These are phyloP conservation scores for Symbiodinium pilosum DNA, from an alignment of 73 alveolate genomes.

Conservation along the genomic window DNA sequence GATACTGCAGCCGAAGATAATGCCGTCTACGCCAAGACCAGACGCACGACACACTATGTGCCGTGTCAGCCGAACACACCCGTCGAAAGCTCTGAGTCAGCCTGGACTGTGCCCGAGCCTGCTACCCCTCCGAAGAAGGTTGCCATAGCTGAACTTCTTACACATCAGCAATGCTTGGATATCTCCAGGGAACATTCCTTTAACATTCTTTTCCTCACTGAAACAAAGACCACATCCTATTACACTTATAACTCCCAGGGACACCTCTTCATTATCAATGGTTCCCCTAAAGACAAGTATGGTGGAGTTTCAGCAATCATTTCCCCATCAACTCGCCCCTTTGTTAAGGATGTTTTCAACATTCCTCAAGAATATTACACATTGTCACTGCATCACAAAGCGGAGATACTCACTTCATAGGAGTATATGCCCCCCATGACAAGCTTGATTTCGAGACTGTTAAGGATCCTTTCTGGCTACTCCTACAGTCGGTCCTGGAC, in stretches of 20 bases:
- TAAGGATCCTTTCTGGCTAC: neutral
- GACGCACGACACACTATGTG: no score
- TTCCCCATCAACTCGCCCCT: neutral
- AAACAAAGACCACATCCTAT: neutral
- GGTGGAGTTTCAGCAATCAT: slow-evolving; percentile 8
- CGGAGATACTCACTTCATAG: neutral
- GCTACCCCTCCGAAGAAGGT: no score
- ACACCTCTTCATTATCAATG: neutral
- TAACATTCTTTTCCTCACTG: neutral
- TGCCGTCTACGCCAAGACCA: no score
- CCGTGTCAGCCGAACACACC: no score
- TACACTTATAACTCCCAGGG: neutral
- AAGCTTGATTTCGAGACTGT: neutral
- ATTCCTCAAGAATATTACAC: neutral
- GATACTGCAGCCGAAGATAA: no score
- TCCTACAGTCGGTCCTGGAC: neutral
- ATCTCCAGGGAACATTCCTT: neutral
- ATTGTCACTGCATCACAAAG: neutral
- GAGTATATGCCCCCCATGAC: slow-evolving; percentile 3
- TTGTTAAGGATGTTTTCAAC: neutral
- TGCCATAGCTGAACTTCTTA: neutral
- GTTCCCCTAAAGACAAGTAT: neutral
- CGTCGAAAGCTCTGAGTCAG: no score
- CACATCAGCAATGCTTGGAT: neutral
- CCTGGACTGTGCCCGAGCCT: no score